These are phyloP conservation scores for Penicillium canariense DNA, from an alignment of 495 filamentous ascomycete species.

Conservation along the genomic window DNA sequence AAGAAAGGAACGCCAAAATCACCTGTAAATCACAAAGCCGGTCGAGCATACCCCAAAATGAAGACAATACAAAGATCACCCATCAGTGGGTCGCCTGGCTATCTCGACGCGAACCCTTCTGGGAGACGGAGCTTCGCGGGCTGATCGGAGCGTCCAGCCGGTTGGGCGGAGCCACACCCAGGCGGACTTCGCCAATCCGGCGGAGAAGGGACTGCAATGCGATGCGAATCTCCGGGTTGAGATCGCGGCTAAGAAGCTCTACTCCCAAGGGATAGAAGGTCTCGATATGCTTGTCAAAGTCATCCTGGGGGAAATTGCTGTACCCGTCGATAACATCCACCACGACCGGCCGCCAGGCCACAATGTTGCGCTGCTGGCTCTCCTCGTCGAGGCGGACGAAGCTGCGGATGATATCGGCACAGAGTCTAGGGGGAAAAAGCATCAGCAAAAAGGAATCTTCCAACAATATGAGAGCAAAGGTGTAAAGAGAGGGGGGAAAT, in stretches of 20 bases:
- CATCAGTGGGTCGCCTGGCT: slow-evolving; percentile 21
- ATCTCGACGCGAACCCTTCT: slow-evolving; percentile 29
- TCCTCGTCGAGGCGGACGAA: slow-evolving; percentile 88
- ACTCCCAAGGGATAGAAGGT: slow-evolving; percentile 84
- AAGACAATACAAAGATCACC: slow-evolving; percentile 5
- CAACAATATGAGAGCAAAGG: too few relatives aligned
- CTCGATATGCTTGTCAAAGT: slow-evolving; percentile 73
- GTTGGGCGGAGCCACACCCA: slow-evolving; percentile 56
- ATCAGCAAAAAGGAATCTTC: slow-evolving; percentile 13
- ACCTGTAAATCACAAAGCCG: slow-evolving; percentile 22
- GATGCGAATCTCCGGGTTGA: slow-evolving; percentile 71
- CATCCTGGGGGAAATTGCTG: slow-evolving; percentile 78
- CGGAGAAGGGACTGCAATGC: slow-evolving; percentile 73
- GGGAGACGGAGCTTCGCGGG: slow-evolving; percentile 44
- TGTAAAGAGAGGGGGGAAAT: slow-evolving; percentile 20
- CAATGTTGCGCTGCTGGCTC: slow-evolving; percentile 90
- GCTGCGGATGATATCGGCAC: slow-evolving; percentile 83
- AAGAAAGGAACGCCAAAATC: slow-evolving; percentile 18
- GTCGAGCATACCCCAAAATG: slow-evolving; percentile 38
- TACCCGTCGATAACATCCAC: slow-evolving; percentile 98
- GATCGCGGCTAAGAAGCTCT: slow-evolving; percentile 78
- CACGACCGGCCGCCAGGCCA: slow-evolving; percentile 94
- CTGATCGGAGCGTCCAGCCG: slow-evolving; percentile 42
- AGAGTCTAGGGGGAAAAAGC: slow-evolving; percentile 52
- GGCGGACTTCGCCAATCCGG: slow-evolving; percentile 75